Percentiles rank a stretch among this genome's conserved stretches.
These are phyloP conservation scores for Boletus barrowsii DNA, from an alignment of 768 basidiomycete species.

Conservation along the genomic window DNA sequence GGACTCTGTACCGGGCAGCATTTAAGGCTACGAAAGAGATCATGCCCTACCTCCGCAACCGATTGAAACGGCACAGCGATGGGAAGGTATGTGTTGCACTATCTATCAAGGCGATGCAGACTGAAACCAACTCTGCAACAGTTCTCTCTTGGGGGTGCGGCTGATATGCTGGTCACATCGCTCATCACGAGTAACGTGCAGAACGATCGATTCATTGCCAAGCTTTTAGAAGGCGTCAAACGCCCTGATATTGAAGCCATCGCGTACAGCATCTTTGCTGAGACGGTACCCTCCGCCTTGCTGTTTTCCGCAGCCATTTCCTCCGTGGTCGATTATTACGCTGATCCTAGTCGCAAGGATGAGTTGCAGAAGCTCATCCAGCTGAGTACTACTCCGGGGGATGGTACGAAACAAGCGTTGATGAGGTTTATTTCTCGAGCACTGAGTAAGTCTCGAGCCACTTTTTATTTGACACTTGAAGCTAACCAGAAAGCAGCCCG, in stretches of 20 bases:
- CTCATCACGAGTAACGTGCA: slow-evolving; percentile 23
- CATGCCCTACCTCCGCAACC: slow-evolving; percentile 21
- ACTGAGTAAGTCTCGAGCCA: slow-evolving; percentile 35
- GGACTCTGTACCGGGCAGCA: slow-evolving; percentile 31
- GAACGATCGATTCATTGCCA: slow-evolving; percentile 20
- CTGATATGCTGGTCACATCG: slow-evolving; percentile 18
- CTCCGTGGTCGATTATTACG: slow-evolving; percentile 59
- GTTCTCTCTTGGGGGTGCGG: slow-evolving; percentile 20
- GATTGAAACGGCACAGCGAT: slow-evolving; percentile 18
- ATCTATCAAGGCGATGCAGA: not conserved
- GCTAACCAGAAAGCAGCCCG: slow-evolving; percentile 36
- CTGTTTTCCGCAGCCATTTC: slow-evolving; percentile 55
- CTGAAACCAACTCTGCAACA: not conserved
- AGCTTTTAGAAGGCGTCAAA: slow-evolving; percentile 7
- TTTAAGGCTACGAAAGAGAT: slow-evolving; percentile 26
- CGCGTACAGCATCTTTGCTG: slow-evolving; percentile 50
- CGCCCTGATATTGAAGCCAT: slow-evolving; percentile 31
- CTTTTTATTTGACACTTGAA: slow-evolving; percentile 8
- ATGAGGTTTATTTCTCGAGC: slow-evolving; percentile 48
- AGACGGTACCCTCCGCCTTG: slow-evolving; percentile 53
- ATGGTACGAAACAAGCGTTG: slow-evolving; percentile 28
- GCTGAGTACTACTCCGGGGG: slow-evolving; percentile 29
- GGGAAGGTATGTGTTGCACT: slow-evolving; percentile 16
- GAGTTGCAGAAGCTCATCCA: slow-evolving; percentile 38
- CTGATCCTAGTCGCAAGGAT: slow-evolving; percentile 36